Evolutionary conservation across 73 alveolate genomes (phyloP), one percentile per base, ranked within the genome.

Genomic region (Uronychia setigera): DNA sequence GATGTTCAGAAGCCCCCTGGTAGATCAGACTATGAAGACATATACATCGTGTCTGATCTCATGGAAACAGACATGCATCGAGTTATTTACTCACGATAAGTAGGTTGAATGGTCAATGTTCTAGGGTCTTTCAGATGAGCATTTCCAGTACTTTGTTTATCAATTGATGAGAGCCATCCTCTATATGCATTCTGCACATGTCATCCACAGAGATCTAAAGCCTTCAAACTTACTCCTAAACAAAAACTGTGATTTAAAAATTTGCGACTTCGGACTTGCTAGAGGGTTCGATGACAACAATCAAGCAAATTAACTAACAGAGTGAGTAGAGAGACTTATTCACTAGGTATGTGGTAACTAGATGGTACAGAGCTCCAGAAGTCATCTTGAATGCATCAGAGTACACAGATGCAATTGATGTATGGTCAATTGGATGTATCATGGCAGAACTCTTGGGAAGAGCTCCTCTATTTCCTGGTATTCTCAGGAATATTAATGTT

Each of bases 51-150:
- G 29, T 86, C 97, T 30, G 99, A 95, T 74, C 84, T 94, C 31
- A 95, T 95, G 99, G 99, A 95, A 80, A 94, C 98, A 19, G 98
- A 95, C 88, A 80, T 95, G 82, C 97, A 92, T 77, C 74, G 97
- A 80, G 98, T 95, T 26, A 94, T 95, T 57, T 92, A 94, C 87
- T 89, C 97, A 19, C 76, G 97, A 86, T 46, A 46, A 46, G 67
- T 19, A 46, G 67, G 67, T 19, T 11, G 19, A 19, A 5, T 11
- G 67, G n/a, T 11, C 67, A 5, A 11, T 11, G 19, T 19, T 5
- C n/a, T 91, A 95, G 82, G 96, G 78, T 78, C 84, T 94, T 75
- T 92, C 95, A 32, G 97, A 94, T 86, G 98, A 93, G 60, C 98
- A 94, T 34, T 82, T 92, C 32, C 92, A 94, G 81, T 94, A 94